Evolutionary conservation across 1,284 basidiomycete species (phyloP), one percentile per base, ranked within the genome.

Genomic region (Hypsizygus ulmarius): DNA sequence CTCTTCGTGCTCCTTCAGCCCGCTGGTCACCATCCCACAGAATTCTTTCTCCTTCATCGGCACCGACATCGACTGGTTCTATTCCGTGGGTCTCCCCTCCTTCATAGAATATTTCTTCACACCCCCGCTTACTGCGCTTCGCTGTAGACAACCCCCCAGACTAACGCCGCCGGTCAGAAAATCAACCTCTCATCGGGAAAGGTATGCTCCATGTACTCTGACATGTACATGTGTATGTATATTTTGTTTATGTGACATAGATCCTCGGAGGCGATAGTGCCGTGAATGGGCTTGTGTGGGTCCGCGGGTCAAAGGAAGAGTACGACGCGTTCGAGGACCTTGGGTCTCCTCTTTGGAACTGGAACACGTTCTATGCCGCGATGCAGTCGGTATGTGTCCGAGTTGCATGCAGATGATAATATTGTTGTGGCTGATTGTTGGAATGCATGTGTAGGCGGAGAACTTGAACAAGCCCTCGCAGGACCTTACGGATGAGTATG

Each of bases 241-340:
- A n/a, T n/a, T n/a, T n/a, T n/a, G n/a, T 2, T 12, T 12, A 12
- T 5, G 28, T 33, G 30, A 11, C 27, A 9, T 19, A 60, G 61
- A 45, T 59, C 36, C 54, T 61, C 45, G 67, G 68, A 41, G 68
- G 68, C 10, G 65, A 59, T 36, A 64, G 62, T 32, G 61, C 60
- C 14, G 59, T 68, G 39, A 69, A 69, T 45, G 67, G 65, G 41
- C 59, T 67, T 21, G 61, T 60, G 15, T 70, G 68, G 68, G 59
- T 59, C 43, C 63, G 66, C 32, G 65, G 66, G 5, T 56, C 64
- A 28, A 59, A 59, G 32, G 53, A 59, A 15, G 68, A 70, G 43
- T 64, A 64, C 44, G 62, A 69, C 40, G 65, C 63, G 3, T 57
- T 61, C 32, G 65, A 66, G 48, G 54, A 53, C 32, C 49, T 69